Percentiles rank a stretch among this genome's conserved stretches.
Conservation (phyloP, 2,329 filamentous ascomycete genomes). For the Rasamsonia emersonii region DNA sequence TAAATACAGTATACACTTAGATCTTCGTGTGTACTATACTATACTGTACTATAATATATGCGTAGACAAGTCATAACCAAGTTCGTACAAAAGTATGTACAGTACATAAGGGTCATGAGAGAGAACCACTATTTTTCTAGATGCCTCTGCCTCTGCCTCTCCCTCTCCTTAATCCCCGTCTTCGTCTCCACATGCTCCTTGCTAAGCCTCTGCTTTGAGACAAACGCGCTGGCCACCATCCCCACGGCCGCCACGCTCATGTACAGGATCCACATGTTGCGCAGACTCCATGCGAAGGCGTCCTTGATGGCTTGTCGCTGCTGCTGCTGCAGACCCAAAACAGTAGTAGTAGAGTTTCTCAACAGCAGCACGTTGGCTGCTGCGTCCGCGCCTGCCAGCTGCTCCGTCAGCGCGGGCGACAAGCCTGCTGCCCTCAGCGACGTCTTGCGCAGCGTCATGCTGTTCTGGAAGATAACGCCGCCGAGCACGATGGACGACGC, state of each 20-base stretch:
- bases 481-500: slow-evolving; percentile 63
- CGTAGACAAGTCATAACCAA: too few relatives aligned
- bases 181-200: slow-evolving; percentile 45
- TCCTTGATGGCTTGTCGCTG: slow-evolving; percentile 34
- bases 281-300: slow-evolving; percentile 42
- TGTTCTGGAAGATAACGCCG: slow-evolving; percentile 70
- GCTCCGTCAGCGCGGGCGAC: slow-evolving; percentile 13
- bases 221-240: slow-evolving; percentile 35
- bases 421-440: slow-evolving; percentile 49
- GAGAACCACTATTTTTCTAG: slow-evolving; percentile 1
- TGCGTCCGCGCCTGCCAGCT: slow-evolving; percentile 35
- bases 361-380: slow-evolving; percentile 37
- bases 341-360: slow-evolving; percentile 15
- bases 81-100: too few relatives aligned
- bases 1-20: too few relatives aligned
- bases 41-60: too few relatives aligned
- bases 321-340: slow-evolving; percentile 27
- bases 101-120: too few relatives aligned
- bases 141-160: slow-evolving; percentile 1
- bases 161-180: slow-evolving; percentile 35
- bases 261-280: slow-evolving; percentile 43
- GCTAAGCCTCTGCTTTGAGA: slow-evolving; percentile 37
- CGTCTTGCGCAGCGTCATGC: slow-evolving; percentile 42
- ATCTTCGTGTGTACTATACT: too few relatives aligned
- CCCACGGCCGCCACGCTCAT: slow-evolving; percentile 34